A percentile compares a stretch with the other conserved stretches of the same genome.
Conservation (phyloP, 225 moss, liverwort and hornwort genomes). For the Ulota crispa region DNA sequence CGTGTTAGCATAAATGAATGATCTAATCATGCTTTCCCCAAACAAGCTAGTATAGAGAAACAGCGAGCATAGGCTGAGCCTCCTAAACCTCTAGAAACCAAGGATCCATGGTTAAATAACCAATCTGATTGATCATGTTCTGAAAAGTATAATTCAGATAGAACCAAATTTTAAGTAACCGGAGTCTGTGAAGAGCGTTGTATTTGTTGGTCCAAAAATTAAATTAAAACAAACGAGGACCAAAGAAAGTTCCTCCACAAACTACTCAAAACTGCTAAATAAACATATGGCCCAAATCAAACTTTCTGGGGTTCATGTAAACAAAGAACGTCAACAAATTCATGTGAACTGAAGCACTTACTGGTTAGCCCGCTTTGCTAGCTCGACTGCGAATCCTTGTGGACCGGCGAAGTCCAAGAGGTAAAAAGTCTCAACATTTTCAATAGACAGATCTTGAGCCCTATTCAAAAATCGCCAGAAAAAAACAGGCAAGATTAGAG, state of each 20-base stretch:
- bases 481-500: neutral
- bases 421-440: conserved; percentile 77
- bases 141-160: neutral
- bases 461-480: conserved; percentile 37
- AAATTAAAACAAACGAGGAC: neutral
- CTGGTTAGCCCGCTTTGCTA: conserved; percentile 66
- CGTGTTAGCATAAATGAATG: neutral
- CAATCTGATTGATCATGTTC: neutral
- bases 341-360: conserved; percentile 38
- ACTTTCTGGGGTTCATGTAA: neutral
- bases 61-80: neutral
- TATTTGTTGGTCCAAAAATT: neutral
- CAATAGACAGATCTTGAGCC: conserved; percentile 62
- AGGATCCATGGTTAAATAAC: neutral
- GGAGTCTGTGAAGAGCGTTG: neutral
- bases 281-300: neutral
- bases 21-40: neutral
- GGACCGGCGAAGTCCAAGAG: conserved; percentile 82
- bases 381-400: conserved; percentile 66
- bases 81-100: neutral
- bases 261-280: neutral
- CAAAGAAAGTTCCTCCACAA: neutral
- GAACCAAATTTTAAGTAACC: neutral
- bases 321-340: neutral
- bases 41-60: neutral